Base-by-base conservation (phyloP, 2,329 filamentous ascomycete species). In the Alternaria rosae region DNA sequence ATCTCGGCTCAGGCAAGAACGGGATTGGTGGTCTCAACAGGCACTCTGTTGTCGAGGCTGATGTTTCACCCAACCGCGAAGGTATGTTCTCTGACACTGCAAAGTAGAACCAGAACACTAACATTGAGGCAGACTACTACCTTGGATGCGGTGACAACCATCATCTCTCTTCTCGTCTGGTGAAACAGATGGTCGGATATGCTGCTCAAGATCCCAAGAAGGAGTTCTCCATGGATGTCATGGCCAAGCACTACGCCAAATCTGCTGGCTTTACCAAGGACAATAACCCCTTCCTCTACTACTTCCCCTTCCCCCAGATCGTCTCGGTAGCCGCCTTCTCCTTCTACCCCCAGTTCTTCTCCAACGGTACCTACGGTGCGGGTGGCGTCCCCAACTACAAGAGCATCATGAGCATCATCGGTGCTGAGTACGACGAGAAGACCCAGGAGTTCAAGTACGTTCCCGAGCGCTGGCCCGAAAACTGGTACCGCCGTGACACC, bases 381-480 rank as follows among this genome's bases (percentile, higher is more conserved):
- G 77, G 76, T 15, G 78, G 79, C 62, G 73, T 79, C 25, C 66
- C 78, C 41, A 80, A 70, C 48, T 66, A 69, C 43, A 61, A 71
- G 48, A 68, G 76, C 41, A 78, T 77, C 6, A 72, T 86, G 57
- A 80, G 79, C 55, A 81, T 78, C 66, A 85, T 86, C 70, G 85
- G 80, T 60, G 83, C 77, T 6, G 78, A 86, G 28, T 78, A 81
- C 23, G 80, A 80, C 21, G 63, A 73, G 38, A 72, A 78, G 6
- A 76, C 83, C 5, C 79, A 78, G 9, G 77, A 81, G 50, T 85
- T 85, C 68, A 81, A 80, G 15, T 73, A 79, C 20, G 84, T 85
- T 20, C 81, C 81, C 65, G 84, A 87, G 67, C 78, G 79, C 12
- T 86, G 86, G 57, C 85, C 85, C 0, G 80, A 83, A 47, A 86